These are phyloP conservation scores for Cicer arietinum DNA, from an alignment of 306 rosid genomes.

Conservation along the genomic window DNA sequence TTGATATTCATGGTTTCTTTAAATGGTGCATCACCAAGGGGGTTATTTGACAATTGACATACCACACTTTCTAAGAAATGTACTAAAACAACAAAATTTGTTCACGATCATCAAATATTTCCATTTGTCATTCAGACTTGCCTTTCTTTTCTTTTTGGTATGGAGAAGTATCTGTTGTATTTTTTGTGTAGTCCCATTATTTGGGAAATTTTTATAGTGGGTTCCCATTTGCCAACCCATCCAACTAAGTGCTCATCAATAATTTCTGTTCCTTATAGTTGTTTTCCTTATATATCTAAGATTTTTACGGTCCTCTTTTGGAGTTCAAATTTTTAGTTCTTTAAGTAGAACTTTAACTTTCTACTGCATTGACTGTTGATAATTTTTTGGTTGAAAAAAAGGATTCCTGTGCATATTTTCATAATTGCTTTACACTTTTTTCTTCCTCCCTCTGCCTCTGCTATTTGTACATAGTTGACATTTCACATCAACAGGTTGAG, in stretches of 20 bases:
- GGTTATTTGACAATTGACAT: conserved; percentile 26
- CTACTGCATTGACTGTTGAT: conserved; percentile 7
- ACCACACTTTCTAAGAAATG: conserved; percentile 10
- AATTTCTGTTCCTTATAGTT: conserved; percentile 14
- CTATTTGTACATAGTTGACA: conserved; percentile 20
- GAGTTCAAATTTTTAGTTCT: conserved; percentile 9
- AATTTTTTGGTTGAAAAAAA: conserved; percentile 27
- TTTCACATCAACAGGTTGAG: conserved; percentile 64
- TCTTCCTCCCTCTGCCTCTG: conserved; percentile 17
- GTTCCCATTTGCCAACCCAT: conserved; percentile 31
- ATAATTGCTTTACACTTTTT: conserved; percentile 8
- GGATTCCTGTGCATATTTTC: conserved; percentile 12
- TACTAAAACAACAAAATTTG: neutral
- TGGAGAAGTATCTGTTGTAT: neutral
- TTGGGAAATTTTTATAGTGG: conserved; percentile 5
- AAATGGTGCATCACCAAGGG: conserved; percentile 14
- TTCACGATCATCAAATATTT: neutral
- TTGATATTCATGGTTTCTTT: conserved; percentile 33
- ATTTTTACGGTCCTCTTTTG: conserved; percentile 10
- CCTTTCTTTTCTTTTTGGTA: neutral
- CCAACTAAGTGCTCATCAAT: neutral
- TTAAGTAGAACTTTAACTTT: conserved; percentile 17
- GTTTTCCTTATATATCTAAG: conserved; percentile 7
- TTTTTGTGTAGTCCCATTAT: neutral
- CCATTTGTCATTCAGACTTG: neutral